Percentiles rank a stretch among this genome's conserved stretches.
Evolutionary conservation across 176 grass and related monocot genomes (phyloP).

Genomic region (Zoysia japonica): DNA sequence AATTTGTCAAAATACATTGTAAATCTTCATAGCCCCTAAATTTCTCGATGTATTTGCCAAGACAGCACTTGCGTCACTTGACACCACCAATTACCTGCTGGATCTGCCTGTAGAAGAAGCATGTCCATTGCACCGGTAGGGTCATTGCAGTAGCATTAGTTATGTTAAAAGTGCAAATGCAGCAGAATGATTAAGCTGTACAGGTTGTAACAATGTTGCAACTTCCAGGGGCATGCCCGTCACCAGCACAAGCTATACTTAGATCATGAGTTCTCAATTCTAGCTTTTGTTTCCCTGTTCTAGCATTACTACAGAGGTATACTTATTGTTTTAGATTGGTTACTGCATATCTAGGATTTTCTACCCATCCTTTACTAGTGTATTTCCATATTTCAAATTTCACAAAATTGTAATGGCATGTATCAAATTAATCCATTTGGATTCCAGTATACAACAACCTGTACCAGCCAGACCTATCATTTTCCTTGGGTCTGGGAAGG

Average conservation of each 20-base stretch:
- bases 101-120: not conserved
- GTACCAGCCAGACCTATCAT: too few relatives aligned
- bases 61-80: not conserved
- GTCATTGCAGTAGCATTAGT: not conserved
- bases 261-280: not conserved
- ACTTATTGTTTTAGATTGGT: not conserved
- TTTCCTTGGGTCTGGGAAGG: not conserved
- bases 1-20: not conserved
- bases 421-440: not conserved
- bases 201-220: not conserved
- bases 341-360: not conserved
- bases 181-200: not conserved
- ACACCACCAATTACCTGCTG: not conserved
- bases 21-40: not conserved
- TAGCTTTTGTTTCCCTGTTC: not conserved
- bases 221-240: not conserved
- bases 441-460: not conserved
- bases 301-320: not conserved
- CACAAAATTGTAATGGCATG: too few relatives aligned
- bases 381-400: too few relatives aligned
- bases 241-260: not conserved
- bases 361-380: not conserved
- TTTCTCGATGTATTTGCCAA: not conserved
- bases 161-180: not conserved
- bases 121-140: not conserved